Evolutionary conservation across 345 rosid species (phyloP).

Genomic region (Pistacia integerrima): DNA sequence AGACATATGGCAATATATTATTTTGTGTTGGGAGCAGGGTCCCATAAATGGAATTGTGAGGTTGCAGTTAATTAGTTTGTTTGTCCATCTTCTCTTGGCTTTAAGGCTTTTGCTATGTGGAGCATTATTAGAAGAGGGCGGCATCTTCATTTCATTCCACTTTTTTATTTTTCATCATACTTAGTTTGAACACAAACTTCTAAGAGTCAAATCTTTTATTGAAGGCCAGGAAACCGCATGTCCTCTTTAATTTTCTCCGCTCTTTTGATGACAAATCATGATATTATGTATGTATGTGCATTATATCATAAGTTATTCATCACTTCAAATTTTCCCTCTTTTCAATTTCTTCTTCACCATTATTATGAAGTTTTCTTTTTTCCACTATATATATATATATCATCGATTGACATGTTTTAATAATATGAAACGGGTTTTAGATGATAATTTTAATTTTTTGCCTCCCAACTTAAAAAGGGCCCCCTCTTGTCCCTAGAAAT

Average conservation of each 20-base stretch:
- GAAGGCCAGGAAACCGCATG: conserved; percentile 38
- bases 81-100: conserved; percentile 2
- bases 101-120: conserved; percentile 15
- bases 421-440: too few species aligned
- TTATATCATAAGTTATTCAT: too few species aligned
- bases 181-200: conserved; percentile 36
- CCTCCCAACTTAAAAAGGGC: too few species aligned
- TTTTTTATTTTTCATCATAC: conserved; percentile 33
- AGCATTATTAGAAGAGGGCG: conserved; percentile 25
- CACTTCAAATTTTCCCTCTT: too few species aligned
- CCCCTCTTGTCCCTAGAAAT: too few species aligned
- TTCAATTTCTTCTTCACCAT: too few species aligned
- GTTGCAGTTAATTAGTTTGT: background rate
- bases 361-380: too few species aligned
- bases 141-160: conserved; percentile 19
- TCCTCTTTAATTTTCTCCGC: conserved; percentile 12
- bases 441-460: too few species aligned
- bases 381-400: too few species aligned
- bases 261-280: conserved; percentile 25
- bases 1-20: background rate
- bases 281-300: background rate
- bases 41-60: background rate
- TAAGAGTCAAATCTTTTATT: conserved; percentile 42
- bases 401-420: too few species aligned
- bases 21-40: background rate